Evolutionary conservation across 2,329 filamentous ascomycete species (phyloP).

Genomic region (Paecilomyces formosus): DNA sequence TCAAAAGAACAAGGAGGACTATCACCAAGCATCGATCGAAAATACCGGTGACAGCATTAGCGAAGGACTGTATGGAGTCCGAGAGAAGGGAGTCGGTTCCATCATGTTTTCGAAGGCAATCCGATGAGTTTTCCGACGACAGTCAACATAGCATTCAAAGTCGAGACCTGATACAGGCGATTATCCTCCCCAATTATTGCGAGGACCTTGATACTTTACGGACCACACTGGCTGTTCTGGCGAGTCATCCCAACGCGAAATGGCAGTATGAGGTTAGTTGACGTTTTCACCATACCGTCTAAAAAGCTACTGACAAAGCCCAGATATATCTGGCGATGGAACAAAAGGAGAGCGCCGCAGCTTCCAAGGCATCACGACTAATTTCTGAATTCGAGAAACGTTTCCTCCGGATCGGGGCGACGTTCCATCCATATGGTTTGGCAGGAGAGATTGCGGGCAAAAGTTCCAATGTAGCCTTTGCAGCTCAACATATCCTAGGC

Average conservation of each 20-base stretch:
- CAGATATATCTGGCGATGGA: conserved; percentile 70
- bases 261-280: conserved; percentile 61
- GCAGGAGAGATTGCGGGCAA: conserved; percentile 64
- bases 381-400: conserved; percentile 57
- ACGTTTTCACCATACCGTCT: neutral
- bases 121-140: conserved; percentile 43
- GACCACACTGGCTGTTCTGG: conserved; percentile 62
- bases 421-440: conserved; percentile 59
- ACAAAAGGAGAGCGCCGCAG: conserved; percentile 54
- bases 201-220: conserved; percentile 62
- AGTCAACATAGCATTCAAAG: conserved; percentile 38
- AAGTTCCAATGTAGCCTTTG: conserved; percentile 67
- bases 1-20: conserved; percentile 10
- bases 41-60: neutral
- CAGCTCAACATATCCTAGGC: conserved; percentile 37
- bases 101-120: conserved; percentile 1
- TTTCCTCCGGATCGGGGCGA: conserved; percentile 61
- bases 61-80: neutral
- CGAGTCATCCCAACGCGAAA: conserved; percentile 57
- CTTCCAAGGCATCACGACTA: conserved; percentile 55
- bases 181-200: conserved; percentile 67
- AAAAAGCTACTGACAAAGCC: conserved; percentile 1
- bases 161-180: conserved; percentile 52
- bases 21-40: conserved; percentile 11
- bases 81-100: neutral